Conservation (phyloP, 73 alveolate species). For the Tetrahymena borealis region DNA sequence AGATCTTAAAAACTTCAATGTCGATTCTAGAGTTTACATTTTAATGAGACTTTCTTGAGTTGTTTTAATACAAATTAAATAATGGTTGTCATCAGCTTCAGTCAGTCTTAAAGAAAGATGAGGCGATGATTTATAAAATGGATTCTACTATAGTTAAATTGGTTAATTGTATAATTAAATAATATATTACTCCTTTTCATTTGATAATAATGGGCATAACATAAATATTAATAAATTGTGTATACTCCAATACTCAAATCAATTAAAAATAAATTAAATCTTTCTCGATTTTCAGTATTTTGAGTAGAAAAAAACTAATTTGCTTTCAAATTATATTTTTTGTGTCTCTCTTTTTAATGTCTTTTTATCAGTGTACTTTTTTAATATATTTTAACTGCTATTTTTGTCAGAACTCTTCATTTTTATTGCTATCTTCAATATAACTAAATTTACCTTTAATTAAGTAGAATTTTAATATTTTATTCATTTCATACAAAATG, state of each 20-base stretch:
- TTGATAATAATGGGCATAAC: too few species aligned
- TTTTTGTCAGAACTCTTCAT: not conserved
- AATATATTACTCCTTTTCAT: too few species aligned
- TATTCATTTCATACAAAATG: not conserved
- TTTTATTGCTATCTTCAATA: not conserved
- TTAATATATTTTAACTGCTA: not conserved
- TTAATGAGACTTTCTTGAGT: constrained; percentile 38
- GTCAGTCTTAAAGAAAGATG: too few species aligned
- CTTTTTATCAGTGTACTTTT: not conserved
- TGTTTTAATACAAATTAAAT: not conserved
- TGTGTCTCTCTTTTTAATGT: not conserved
- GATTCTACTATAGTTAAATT: too few species aligned
- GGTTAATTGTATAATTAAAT: too few species aligned
- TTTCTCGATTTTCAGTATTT: too few species aligned
- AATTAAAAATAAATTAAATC: too few species aligned
- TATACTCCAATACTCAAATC: too few species aligned
- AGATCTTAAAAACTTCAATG: constrained; percentile 35
- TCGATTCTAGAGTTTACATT: constrained; percentile 34
- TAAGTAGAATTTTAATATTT: not conserved
- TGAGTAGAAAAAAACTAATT: too few species aligned
- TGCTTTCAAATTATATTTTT: not conserved
- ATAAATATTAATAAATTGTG: too few species aligned
- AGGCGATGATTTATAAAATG: too few species aligned
- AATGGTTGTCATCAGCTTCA: too few species aligned
- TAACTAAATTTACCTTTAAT: not conserved